Conservation (phyloP, 371 early-diverging fungal genomes). For the Actinomortierella ambigua region DNA sequence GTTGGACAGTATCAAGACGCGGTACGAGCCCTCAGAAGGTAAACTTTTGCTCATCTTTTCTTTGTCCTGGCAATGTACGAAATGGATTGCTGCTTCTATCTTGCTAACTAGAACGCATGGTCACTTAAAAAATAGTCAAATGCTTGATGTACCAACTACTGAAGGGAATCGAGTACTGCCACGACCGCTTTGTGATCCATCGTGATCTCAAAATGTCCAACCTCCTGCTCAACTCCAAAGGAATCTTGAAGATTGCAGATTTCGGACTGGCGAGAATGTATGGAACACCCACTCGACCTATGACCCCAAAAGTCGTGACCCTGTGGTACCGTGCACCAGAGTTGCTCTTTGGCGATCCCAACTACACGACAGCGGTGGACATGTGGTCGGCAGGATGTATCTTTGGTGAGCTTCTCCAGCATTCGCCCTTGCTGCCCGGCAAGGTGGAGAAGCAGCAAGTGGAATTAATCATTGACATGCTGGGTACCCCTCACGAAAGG, state of each 20-base stretch:
- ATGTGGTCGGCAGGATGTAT: conserved; percentile 95
- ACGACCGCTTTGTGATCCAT: conserved; percentile 77
- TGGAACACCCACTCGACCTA: conserved; percentile 66
- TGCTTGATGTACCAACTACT: conserved; percentile 82
- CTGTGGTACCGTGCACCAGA: conserved; percentile 97
- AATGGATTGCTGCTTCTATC: no score
- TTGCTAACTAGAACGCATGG: no score
- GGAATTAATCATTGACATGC: conserved; percentile 68
- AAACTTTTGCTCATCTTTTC: conserved; percentile 3
- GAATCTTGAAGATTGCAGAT: conserved; percentile 87
- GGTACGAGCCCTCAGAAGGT: conserved; percentile 68
- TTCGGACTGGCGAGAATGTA: conserved; percentile 89
- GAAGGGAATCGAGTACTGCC: conserved; percentile 78
- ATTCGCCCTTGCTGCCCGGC: conserved; percentile 84
- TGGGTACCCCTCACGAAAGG: conserved; percentile 81
- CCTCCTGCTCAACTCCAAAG: conserved; percentile 71
- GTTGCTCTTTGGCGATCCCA: conserved; percentile 77
- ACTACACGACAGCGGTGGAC: conserved; percentile 87
- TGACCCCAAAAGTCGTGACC: conserved; percentile 96
- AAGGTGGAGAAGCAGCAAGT: conserved; percentile 81
- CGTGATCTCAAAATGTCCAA: conserved; percentile 91
- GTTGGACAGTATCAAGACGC: conserved; percentile 64
- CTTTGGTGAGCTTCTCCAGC: conserved; percentile 78
- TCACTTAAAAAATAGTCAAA: conserved; percentile 69
- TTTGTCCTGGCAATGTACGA: no score